Base-by-base conservation (phyloP, 129 eudicot genomes). In the Smallanthus sonchifolius region DNA sequence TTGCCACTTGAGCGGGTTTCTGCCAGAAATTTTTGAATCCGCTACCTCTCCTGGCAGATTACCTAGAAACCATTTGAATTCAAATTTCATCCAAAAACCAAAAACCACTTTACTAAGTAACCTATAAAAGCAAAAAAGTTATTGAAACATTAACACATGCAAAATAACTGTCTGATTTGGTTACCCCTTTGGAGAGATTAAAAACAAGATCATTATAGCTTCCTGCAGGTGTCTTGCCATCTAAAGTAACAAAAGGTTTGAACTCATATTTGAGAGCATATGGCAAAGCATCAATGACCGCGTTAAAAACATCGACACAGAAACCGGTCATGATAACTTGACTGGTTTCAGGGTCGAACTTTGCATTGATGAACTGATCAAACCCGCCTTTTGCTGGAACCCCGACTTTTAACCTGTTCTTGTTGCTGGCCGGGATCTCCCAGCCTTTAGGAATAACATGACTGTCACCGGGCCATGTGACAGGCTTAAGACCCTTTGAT, bases 161-260 rank as follows among this genome's bases (percentile, higher is more conserved):
- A 57, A 57, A 57, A 9, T 54, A 8, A 16, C 6, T 54, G 32
- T 59, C 6, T 59, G 65, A 30, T 59, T 32, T 34, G 14, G 34
- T 62, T 62, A 63, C 69, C 69, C 69, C 69, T n/a, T 9, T 37
- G 16, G 69, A 37, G 47, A 63, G 69, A 63, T 63, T 63, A 30
- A 35, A 13, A 37, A 63, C 28, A n/a, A 63, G 69, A n/a, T 37
- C 69, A 38, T n/a, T 17, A 63, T 36, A 63, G 30, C 14, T 7
- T 63, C 69, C 69, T 16, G 69, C 69, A 37, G 69, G 69, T 7
- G 30, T 16, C 30, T 36, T 63, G 47, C 45, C 69, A 63, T 63
- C 45, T n/a, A 15, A 37, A 36, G 6, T 6, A 37, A 37, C 47
- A 63, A 63, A 63, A 36, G 47, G 69, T n/a, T 36, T 17, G 13